Percentiles rank a stretch among this genome's conserved stretches.
Conservation (phyloP, 1,284 basidiomycete species). For the Pholiota adiposa region DNA sequence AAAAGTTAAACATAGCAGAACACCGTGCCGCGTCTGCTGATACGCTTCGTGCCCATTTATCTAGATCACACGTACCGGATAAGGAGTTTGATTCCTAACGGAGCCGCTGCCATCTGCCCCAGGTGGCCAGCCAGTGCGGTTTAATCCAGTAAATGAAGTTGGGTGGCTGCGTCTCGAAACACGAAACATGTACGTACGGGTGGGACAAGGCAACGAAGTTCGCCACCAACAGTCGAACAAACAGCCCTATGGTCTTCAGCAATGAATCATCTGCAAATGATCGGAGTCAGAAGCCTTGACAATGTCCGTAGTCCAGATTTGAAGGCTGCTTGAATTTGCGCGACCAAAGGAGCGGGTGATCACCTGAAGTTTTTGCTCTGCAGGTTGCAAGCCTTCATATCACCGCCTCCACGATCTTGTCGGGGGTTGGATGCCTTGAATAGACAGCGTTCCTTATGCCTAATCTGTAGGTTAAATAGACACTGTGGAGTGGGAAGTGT, state of each 20-base stretch:
- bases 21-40: not conserved
- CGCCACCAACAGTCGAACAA: not conserved
- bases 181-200: not conserved
- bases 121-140: not conserved
- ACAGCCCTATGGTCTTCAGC: not conserved
- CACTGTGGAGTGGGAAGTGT: conserved; percentile 5
- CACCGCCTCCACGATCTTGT: conserved; percentile 4
- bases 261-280: not conserved
- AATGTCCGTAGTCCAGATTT: not conserved
- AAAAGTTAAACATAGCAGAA: not conserved
- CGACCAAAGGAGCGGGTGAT: not conserved
- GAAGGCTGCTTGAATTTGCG: not conserved
- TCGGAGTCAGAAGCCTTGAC: not conserved
- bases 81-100: not conserved
- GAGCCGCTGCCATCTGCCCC: not conserved
- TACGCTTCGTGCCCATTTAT: not conserved
- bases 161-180: not conserved
- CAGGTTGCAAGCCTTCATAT: not conserved
- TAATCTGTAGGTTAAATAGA: not conserved
- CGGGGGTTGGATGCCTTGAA: not conserved
- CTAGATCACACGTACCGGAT: not conserved
- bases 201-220: not conserved
- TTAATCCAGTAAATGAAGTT: not conserved
- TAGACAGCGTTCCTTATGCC: not conserved
- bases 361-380: not conserved